Conservation (phyloP, 108 stramenopile species). For the Nitzschia sp. region DNA sequence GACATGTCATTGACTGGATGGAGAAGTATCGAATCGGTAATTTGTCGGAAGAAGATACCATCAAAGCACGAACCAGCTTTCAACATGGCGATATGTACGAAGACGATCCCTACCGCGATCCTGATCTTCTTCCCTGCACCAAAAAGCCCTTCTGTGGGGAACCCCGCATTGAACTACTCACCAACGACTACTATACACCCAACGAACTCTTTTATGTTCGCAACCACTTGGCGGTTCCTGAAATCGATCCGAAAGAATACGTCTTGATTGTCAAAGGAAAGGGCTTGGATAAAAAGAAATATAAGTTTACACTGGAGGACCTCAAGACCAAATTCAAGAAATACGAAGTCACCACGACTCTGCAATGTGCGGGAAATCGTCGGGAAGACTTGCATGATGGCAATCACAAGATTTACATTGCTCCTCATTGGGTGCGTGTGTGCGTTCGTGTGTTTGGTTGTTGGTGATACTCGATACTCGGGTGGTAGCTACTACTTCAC, state of each 20-base stretch:
- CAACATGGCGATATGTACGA: slow-evolving; percentile 42
- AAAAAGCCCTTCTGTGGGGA: slow-evolving; percentile 74
- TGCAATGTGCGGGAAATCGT: slow-evolving; percentile 86
- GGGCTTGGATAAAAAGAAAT: slow-evolving; percentile 36
- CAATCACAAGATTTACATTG: slow-evolving; percentile 40
- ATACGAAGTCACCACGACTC: slow-evolving; percentile 55
- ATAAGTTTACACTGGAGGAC: slow-evolving; percentile 61
- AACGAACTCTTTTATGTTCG: slow-evolving; percentile 74
- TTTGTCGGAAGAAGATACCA: slow-evolving; percentile 32
- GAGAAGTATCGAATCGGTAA: slow-evolving; percentile 47
- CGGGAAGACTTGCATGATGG: slow-evolving; percentile 54
- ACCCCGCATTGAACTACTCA: slow-evolving; percentile 55
- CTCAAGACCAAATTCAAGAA: slow-evolving; percentile 60
- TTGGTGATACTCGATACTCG: no score
- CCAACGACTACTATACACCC: slow-evolving; percentile 74
- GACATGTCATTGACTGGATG: slow-evolving; percentile 44
- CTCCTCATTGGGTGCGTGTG: slow-evolving; percentile 68
- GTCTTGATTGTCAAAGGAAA: slow-evolving; percentile 52
- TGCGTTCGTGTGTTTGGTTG: no score
- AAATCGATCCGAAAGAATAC: slow-evolving; percentile 60
- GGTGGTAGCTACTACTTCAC: no score
- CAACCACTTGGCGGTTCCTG: slow-evolving; percentile 82
- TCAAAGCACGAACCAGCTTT: slow-evolving; percentile 13
- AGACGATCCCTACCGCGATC: slow-evolving; percentile 62
- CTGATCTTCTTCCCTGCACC: slow-evolving; percentile 40